Evolutionary conservation across 345 rosid genomes (phyloP).

Genomic region (Bruguiera gymnorhiza): DNA sequence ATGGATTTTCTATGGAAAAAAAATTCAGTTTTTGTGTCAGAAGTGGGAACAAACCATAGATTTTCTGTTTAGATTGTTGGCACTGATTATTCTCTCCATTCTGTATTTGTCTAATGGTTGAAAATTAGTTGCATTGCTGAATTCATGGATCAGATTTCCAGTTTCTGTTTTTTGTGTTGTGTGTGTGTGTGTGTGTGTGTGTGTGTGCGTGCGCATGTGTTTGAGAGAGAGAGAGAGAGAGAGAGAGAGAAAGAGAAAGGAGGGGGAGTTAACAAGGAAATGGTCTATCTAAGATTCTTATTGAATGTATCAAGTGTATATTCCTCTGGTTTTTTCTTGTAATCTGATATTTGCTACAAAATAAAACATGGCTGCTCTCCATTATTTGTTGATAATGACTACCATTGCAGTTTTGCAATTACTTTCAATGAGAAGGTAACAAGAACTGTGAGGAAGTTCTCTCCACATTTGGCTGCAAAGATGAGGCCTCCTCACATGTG

Average conservation of each 20-base stretch:
- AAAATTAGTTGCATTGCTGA: background rate
- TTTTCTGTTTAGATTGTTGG: background rate
- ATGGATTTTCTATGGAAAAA: background rate
- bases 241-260: background rate
- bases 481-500: slow-evolving; percentile 95
- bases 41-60: background rate
- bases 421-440: slow-evolving; percentile 88
- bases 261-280: background rate
- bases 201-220: no score
- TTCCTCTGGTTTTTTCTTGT: background rate
- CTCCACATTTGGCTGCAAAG: slow-evolving; percentile 97
- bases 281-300: no score
- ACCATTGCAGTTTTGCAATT: slow-evolving; percentile 77
- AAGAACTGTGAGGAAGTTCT: slow-evolving; percentile 78
- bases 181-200: no score
- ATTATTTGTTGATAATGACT: background rate
- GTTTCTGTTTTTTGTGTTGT: background rate
- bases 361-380: background rate
- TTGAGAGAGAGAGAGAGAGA: no score
- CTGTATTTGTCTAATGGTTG: background rate
- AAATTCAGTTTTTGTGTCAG: background rate
- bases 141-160: background rate
- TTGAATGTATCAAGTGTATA: background rate
- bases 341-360: background rate
- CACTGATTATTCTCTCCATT: background rate